Conservation (phyloP, 306 rosid genomes). For the Vigna unguiculata region DNA sequence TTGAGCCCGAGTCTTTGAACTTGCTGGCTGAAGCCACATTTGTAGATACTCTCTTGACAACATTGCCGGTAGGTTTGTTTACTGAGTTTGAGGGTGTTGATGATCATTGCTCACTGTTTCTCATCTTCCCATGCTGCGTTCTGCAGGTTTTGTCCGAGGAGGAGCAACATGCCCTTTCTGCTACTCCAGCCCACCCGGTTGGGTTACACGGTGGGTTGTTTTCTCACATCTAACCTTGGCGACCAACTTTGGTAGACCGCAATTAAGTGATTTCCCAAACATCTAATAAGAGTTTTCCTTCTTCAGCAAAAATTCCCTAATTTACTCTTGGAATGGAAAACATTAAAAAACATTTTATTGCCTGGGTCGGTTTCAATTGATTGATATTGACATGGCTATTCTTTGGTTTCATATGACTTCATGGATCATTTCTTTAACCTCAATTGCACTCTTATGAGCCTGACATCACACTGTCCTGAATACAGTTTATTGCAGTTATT, state of each 20-base stretch:
- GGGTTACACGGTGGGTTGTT: slow-evolving; percentile 79
- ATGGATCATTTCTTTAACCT: slow-evolving; percentile 4
- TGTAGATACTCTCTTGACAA: slow-evolving; percentile 77
- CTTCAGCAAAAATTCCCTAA: slow-evolving; percentile 3
- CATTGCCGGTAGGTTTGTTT: slow-evolving; percentile 74
- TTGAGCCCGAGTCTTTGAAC: slow-evolving; percentile 73
- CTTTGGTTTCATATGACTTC: slow-evolving; percentile 6
- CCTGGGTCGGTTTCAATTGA: slow-evolving; percentile 7
- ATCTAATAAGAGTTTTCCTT: neutral
- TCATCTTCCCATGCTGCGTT: slow-evolving; percentile 39
- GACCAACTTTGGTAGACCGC: neutral
- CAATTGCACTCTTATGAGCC: neutral
- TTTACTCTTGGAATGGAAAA: slow-evolving; percentile 28
- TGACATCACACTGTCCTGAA: neutral
- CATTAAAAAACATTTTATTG: neutral
- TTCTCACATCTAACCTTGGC: slow-evolving; percentile 5
- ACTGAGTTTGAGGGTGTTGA: neutral
- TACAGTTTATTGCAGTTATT: slow-evolving; percentile 25
- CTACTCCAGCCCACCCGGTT: slow-evolving; percentile 94
- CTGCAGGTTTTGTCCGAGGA: slow-evolving; percentile 82
- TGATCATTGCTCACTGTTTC: slow-evolving; percentile 38
- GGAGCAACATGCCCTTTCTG: slow-evolving; percentile 87
- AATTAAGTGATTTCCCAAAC: neutral
- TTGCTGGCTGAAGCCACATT: slow-evolving; percentile 65
- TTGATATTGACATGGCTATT: slow-evolving; percentile 16